Evolutionary conservation across 495 filamentous ascomycete genomes (phyloP), one percentile per base, ranked within the genome.

Genomic region (Trichocladium uniseriatum): DNA sequence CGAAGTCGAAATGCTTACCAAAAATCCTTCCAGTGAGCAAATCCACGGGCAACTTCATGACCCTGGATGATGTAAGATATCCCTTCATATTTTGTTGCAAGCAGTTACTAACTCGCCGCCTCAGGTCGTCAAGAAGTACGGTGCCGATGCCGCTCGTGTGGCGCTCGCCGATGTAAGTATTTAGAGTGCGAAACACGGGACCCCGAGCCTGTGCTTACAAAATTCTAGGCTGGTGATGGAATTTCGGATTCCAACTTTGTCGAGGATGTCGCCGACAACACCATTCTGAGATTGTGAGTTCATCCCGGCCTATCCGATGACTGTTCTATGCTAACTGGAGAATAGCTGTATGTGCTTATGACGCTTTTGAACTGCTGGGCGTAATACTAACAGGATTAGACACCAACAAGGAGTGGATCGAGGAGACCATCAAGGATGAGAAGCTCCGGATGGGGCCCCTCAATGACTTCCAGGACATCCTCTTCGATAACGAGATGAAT

Each of bases 201-300:
- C n/a, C n/a, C n/a, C n/a, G n/a, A n/a, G n/a, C n/a, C n/a, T n/a
- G n/a, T n/a, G n/a, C n/a, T n/a, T n/a, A n/a, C n/a, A n/a, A n/a
- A n/a, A n/a, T n/a, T n/a, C n/a, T n/a, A n/a, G n/a, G n/a, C 87
- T 15, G 92, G 92, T 57, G 92, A 98, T 67, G 86, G 87, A 45
- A 86, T 96, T 47, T 82, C 89, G 50, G 92, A 98, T 69, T 91
- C 92, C 47, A 99, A 99, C 72, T 94, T 99, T 58, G 92, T 95
- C 55, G 92, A 99, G 71, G 77, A 81, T 53, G 89, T 95, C 22
- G 91, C 91, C 35, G 89, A 95, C 66, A 85, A 81, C 61, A 90
- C 81, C 57, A 92, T 96, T 58, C 75, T 97, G 49, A 78, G 88
- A 56, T 76, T 96, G 27, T 86, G 24, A 27, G 24, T 27, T 8